These are phyloP conservation scores for Durio zibethinus DNA, from an alignment of 345 rosid species.

Conservation along the genomic window DNA sequence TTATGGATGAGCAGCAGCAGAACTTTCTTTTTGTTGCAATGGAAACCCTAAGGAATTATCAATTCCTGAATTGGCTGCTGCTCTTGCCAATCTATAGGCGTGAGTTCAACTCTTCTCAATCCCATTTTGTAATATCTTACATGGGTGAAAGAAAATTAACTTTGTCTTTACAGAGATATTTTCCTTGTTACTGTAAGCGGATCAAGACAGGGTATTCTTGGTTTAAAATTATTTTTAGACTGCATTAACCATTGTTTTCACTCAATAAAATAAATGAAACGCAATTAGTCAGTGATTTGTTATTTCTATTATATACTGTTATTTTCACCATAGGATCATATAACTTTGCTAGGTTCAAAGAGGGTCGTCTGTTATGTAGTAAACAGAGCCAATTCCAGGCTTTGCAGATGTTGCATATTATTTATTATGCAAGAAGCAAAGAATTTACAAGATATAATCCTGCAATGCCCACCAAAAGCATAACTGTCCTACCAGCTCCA, in stretches of 20 bases:
- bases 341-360: no score
- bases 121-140: background rate
- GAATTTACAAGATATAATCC: background rate
- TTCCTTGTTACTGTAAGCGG: background rate
- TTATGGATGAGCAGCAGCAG: slow-evolving; percentile 31
- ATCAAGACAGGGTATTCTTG: background rate
- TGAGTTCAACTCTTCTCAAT: background rate
- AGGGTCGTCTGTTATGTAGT: no score
- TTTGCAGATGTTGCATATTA: background rate
- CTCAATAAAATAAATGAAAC: background rate
- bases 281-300: background rate
- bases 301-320: background rate
- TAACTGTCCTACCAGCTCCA: background rate
- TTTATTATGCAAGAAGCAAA: background rate
- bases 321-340: background rate
- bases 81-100: background rate
- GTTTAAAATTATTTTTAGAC: background rate
- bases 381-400: background rate
- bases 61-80: background rate
- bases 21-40: background rate
- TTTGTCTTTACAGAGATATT: background rate
- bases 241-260: background rate
- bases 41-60: background rate
- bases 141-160: background rate
- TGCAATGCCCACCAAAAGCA: background rate